These are phyloP conservation scores for Aspergillus incahuasiensis DNA, from an alignment of 495 filamentous ascomycete species.

Conservation along the genomic window DNA sequence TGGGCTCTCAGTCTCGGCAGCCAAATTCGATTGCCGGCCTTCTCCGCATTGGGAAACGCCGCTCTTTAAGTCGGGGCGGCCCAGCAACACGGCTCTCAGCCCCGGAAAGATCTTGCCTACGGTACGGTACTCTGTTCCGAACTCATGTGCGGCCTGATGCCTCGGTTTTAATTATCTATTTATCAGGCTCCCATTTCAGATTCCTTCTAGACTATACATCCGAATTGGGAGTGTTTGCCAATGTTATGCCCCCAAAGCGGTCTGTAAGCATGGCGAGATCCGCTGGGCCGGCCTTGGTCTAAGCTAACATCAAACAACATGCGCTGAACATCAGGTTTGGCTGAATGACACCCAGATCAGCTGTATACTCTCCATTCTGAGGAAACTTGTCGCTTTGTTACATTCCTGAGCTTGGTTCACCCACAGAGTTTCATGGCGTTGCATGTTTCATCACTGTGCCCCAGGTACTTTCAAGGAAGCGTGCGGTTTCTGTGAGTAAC, in stretches of 20 bases:
- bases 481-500: background rate
- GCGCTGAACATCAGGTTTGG: background rate
- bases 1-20: slow-evolving; percentile 12
- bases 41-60: slow-evolving; percentile 31
- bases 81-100: background rate
- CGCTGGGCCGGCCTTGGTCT: background rate
- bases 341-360: background rate
- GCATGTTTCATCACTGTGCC: background rate
- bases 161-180: slow-evolving; percentile 3
- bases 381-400: background rate
- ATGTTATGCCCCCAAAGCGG: background rate
- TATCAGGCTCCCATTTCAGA: background rate
- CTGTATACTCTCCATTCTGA: background rate
- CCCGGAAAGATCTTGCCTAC: background rate
- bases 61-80: background rate
- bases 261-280: background rate
- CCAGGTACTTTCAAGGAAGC: background rate
- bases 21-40: slow-evolving; percentile 27
- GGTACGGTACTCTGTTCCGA: background rate
- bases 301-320: background rate
- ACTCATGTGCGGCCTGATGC: slow-evolving; percentile 4
- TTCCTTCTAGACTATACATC: background rate
- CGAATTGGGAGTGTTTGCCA: background rate
- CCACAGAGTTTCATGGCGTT: background rate
- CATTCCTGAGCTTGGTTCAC: background rate